Conservation (phyloP, 352 stramenopile species). For the Lagenidium giganteum region DNA sequence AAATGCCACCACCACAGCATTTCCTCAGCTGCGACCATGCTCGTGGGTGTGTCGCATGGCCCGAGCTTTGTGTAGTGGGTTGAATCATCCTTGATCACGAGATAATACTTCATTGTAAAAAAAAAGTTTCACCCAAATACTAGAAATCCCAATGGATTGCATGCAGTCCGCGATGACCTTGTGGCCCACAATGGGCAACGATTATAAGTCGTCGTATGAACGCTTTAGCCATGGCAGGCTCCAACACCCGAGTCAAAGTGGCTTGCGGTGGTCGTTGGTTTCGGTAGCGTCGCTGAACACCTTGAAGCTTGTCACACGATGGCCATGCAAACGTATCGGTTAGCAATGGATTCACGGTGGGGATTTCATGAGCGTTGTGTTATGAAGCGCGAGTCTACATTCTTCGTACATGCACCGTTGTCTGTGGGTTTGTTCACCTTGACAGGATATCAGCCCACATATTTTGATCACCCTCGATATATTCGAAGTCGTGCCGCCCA, state of each 20-base stretch:
- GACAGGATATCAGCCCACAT: constrained; percentile 12
- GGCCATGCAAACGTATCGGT: no score
- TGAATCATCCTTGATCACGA: constrained; percentile 25
- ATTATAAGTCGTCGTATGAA: constrained; percentile 5
- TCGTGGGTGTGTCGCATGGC: constrained; percentile 16
- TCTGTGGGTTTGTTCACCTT: no score
- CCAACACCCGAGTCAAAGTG: no score
- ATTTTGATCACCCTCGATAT: constrained; percentile 9
- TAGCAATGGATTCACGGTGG: no score
- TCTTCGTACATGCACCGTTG: no score
- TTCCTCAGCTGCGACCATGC: constrained; percentile 11
- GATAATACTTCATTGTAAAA: constrained; percentile 12
- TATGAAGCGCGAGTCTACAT: no score
- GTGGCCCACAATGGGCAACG: constrained; percentile 13
- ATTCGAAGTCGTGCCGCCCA: constrained; percentile 6
- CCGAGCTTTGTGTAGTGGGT: constrained; percentile 24
- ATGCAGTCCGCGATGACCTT: constrained; percentile 10
- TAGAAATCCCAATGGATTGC: constrained; percentile 24
- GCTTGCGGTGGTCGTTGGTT: no score
- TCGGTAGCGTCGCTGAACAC: no score
- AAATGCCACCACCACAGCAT: constrained; percentile 22
- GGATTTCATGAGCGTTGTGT: no score
- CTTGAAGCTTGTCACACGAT: no score
- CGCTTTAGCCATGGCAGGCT: no score
- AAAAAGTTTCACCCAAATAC: constrained; percentile 19